Evolutionary conservation across 768 basidiomycete species (phyloP).

Genomic region (Suillus brevipes): DNA sequence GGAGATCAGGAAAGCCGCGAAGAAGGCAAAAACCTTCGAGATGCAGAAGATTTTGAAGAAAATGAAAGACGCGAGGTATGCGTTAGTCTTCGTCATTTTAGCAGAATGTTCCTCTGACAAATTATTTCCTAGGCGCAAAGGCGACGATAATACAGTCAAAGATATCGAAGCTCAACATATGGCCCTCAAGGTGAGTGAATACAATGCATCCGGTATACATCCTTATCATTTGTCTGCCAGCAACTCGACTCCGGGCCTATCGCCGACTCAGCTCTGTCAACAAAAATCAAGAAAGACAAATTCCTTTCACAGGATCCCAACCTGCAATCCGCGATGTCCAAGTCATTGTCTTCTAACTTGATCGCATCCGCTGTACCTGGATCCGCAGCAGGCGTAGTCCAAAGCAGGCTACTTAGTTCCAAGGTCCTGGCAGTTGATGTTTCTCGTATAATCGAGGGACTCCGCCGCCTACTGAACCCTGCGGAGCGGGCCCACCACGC

Average conservation of each 20-base stretch:
- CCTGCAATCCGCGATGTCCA: constrained; percentile 44
- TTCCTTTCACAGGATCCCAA: constrained; percentile 50
- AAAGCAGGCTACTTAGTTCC: constrained; percentile 73
- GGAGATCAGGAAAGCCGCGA: constrained; percentile 72
- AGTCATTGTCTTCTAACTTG: constrained; percentile 42
- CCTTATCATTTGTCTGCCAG: constrained; percentile 36
- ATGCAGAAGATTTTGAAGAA: constrained; percentile 81
- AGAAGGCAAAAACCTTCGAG: constrained; percentile 81
- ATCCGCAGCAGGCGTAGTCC: constrained; percentile 56
- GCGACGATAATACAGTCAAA: constrained; percentile 35
- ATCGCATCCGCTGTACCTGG: constrained; percentile 39
- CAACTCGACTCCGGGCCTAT: constrained; percentile 56
- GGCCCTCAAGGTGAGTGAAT: constrained; percentile 59
- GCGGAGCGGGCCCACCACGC: constrained; percentile 1
- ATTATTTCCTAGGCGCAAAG: constrained; percentile 34
- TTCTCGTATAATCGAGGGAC: constrained; percentile 46
- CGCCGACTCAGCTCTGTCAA: constrained; percentile 63
- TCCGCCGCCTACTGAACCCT: constrained; percentile 46
- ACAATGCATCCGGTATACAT: background rate
- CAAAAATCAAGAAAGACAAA: constrained; percentile 75
- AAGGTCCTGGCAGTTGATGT: constrained; percentile 69
- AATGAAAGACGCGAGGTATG: constrained; percentile 67
- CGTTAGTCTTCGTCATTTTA: background rate
- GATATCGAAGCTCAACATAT: constrained; percentile 63
- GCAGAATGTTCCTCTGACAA: background rate